phyloP scores from a whole-genome alignment of 164 flowering plant species.

The Platanus orientalis region DNA sequence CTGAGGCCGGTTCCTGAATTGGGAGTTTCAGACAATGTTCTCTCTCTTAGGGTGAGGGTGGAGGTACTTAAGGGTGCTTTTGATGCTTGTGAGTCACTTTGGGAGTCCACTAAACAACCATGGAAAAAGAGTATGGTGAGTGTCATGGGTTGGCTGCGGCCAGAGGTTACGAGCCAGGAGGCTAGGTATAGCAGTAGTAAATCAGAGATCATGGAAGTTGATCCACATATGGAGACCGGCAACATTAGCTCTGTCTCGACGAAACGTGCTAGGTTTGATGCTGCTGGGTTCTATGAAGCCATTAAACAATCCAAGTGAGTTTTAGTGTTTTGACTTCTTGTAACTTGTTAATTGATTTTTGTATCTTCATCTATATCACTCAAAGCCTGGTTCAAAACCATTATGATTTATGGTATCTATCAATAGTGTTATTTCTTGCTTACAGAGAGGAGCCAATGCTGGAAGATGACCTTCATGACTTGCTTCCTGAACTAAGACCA shows the following conservation, averaged over 20 bases:
- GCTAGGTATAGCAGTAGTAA: constrained; percentile 47
- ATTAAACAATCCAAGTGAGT: constrained; percentile 94
- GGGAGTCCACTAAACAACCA: constrained; percentile 47
- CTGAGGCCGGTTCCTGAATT: constrained; percentile 53
- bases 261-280: constrained; percentile 49
- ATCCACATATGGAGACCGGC: constrained; percentile 17
- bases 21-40: constrained; percentile 20
- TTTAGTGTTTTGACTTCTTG: not conserved
- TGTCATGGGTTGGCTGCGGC: constrained; percentile 88
- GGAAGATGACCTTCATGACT: constrained; percentile 60
- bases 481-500: constrained; percentile 83
- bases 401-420: not conserved
- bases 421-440: not conserved
- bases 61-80: constrained; percentile 62
- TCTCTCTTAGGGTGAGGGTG: constrained; percentile 54
- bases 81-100: constrained; percentile 64
- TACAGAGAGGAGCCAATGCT: constrained; percentile 64
- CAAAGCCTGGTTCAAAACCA: not conserved
- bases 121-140: constrained; percentile 92
- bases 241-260: constrained; percentile 10
- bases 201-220: constrained; percentile 22
- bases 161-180: constrained; percentile 71
- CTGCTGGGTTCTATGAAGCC: constrained; percentile 73
- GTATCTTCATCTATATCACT: not conserved
- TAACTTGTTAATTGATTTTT: no score